A percentile compares a stretch with the other conserved stretches of the same genome.
Conservation (phyloP, 148 eudicot species). For the Mesembryanthemum crystallinum region DNA sequence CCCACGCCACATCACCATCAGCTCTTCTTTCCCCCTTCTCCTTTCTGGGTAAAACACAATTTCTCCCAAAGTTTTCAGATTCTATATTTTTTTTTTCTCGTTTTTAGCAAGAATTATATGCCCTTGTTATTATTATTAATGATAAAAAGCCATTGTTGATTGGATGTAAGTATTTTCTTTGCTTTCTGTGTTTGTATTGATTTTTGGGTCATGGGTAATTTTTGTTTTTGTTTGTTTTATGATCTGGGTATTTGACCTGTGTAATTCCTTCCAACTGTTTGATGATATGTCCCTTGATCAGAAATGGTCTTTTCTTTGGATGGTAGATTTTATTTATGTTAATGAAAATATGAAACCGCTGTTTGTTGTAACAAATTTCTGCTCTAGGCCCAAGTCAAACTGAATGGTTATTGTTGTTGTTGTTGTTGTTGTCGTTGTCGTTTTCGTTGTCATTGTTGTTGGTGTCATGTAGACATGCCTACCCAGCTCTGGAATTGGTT, state of each 20-base stretch:
- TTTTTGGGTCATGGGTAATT: background rate
- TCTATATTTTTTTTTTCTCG: background rate
- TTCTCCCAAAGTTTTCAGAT: background rate
- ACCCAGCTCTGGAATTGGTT: background rate
- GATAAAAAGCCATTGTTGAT: constrained; percentile 3
- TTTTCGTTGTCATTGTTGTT: too few species aligned
- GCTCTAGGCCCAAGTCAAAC: background rate
- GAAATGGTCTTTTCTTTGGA: background rate
- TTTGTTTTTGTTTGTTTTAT: background rate
- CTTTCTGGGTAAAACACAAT: background rate
- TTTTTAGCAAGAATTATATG: constrained; percentile 3
- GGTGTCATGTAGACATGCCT: background rate
- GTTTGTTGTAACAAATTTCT: background rate
- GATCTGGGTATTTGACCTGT: background rate
- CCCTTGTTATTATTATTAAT: background rate
- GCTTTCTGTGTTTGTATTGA: background rate
- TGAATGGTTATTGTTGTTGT: background rate
- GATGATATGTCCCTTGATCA: constrained; percentile 19
- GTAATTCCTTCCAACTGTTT: constrained; percentile 12
- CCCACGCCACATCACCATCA: constrained; percentile 7
- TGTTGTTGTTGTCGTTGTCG: too few species aligned
- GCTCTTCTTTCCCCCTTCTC: background rate
- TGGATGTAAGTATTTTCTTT: constrained; percentile 10
- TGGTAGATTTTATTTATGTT: background rate
- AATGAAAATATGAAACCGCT: background rate